Conservation (phyloP, 805 yeast species). For the Schwanniomyces sp. region DNA sequence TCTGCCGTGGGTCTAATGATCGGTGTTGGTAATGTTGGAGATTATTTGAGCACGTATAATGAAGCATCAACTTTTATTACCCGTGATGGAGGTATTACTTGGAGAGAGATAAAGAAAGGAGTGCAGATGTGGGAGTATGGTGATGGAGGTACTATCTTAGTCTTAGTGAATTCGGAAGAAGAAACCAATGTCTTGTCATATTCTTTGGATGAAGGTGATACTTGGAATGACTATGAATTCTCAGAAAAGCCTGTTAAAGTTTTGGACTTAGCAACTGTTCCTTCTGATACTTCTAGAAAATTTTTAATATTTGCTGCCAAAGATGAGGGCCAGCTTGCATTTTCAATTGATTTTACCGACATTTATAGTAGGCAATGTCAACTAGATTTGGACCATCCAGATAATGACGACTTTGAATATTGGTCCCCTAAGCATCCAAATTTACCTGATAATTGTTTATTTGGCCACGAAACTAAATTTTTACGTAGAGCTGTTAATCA, state of each 20-base stretch:
- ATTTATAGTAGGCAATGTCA: constrained; percentile 40
- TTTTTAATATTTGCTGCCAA: constrained; percentile 64
- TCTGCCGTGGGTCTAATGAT: constrained; percentile 87
- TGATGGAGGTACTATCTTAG: constrained; percentile 87
- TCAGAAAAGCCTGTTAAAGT: constrained; percentile 55
- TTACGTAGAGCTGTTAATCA: constrained; percentile 45
- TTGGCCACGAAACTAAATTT: constrained; percentile 43
- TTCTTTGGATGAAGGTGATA: constrained; percentile 76
- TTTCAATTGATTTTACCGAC: constrained; percentile 37
- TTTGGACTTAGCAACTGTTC: constrained; percentile 82
- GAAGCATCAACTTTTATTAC: constrained; percentile 74
- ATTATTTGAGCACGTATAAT: constrained; percentile 44
- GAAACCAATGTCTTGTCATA: constrained; percentile 59
- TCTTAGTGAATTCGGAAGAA: constrained; percentile 60
- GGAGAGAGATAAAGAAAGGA: constrained; percentile 79
- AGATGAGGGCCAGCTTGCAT: constrained; percentile 42
- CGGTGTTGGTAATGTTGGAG: constrained; percentile 94
- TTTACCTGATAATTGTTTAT: constrained; percentile 37
- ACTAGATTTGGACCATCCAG: constrained; percentile 41
- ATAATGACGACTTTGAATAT: constrained; percentile 39
- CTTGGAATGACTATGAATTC: constrained; percentile 72
- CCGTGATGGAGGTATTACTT: constrained; percentile 86
- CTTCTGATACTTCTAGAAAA: constrained; percentile 83
- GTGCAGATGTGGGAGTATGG: constrained; percentile 93
- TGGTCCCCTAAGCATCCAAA: constrained; percentile 43